Evolutionary conservation across 1,284 basidiomycete species (phyloP).

Genomic region (Volvariella volvacea): DNA sequence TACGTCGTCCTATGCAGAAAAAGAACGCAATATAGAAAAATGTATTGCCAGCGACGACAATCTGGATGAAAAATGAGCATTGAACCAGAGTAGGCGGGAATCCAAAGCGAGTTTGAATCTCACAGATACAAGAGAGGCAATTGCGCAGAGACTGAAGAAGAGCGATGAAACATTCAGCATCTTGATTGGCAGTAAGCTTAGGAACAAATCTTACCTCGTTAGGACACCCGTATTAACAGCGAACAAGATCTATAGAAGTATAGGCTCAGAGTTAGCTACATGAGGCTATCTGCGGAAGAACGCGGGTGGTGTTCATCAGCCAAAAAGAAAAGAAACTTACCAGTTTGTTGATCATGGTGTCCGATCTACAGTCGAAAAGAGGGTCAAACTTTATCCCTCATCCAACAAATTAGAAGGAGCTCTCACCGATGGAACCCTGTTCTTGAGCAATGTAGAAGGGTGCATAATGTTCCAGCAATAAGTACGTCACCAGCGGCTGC

Average conservation of each 20-base stretch:
- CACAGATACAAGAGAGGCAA: constrained; percentile 45
- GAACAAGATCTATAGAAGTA: constrained; percentile 37
- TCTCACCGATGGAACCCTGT: constrained; percentile 46
- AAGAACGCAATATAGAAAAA: constrained; percentile 52
- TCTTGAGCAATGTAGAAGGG: constrained; percentile 42
- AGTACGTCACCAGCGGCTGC: constrained; percentile 49
- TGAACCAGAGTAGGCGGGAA: not conserved
- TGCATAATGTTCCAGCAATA: constrained; percentile 45
- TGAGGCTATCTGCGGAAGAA: constrained; percentile 1
- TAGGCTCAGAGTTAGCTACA: not conserved
- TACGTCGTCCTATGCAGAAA: constrained; percentile 46
- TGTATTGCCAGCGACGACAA: constrained; percentile 31
- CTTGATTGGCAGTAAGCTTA: constrained; percentile 1
- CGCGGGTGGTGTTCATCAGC: not conserved
- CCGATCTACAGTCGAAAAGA: constrained; percentile 24
- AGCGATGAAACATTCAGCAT: constrained; percentile 4
- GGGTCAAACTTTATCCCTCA: not conserved
- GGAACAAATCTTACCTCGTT: constrained; percentile 35
- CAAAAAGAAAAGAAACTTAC: constrained; percentile 19
- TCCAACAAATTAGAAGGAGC: not conserved
- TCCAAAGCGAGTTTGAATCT: constrained; percentile 10
- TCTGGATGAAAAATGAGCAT: constrained; percentile 18
- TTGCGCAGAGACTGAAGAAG: constrained; percentile 35
- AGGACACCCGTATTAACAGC: constrained; percentile 48
- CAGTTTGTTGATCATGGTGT: constrained; percentile 42